phyloP scores from a whole-genome alignment of 2,329 filamentous ascomycete species.

The Leptographium flavum region DNA sequence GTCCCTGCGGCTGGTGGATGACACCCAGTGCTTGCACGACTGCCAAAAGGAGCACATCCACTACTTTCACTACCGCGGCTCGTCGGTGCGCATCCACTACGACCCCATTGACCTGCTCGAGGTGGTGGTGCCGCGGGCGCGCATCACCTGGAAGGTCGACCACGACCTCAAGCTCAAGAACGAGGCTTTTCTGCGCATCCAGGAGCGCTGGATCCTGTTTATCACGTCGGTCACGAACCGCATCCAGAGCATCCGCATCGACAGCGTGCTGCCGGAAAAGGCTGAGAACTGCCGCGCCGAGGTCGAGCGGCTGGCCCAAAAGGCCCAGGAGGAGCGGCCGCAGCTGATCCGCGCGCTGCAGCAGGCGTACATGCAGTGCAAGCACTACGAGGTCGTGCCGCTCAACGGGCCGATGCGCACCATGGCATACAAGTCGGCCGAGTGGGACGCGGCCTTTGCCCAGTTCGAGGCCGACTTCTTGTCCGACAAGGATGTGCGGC shows the following conservation, averaged over 20 bases:
- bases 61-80: slow-evolving; percentile 80
- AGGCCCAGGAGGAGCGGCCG: slow-evolving; percentile 70
- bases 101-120: slow-evolving; percentile 87
- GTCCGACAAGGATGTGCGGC: slow-evolving; percentile 89
- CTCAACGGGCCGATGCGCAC: slow-evolving; percentile 78
- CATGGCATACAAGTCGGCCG: slow-evolving; percentile 82
- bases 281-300: slow-evolving; percentile 68
- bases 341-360: slow-evolving; percentile 65
- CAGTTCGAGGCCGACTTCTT: slow-evolving; percentile 91
- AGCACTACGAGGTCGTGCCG: slow-evolving; percentile 93
- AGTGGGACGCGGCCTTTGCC: slow-evolving; percentile 83
- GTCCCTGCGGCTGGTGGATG: slow-evolving; percentile 57
- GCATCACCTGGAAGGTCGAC: slow-evolving; percentile 96
- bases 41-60: slow-evolving; percentile 83
- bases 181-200: slow-evolving; percentile 68
- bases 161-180: slow-evolving; percentile 88
- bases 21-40: slow-evolving; percentile 65
- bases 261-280: slow-evolving; percentile 81
- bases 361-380: slow-evolving; percentile 80
- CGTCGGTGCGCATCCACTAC: slow-evolving; percentile 79
- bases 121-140: slow-evolving; percentile 77
- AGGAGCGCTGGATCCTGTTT: slow-evolving; percentile 73
- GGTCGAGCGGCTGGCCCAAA: slow-evolving; percentile 63
- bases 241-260: slow-evolving; percentile 76
- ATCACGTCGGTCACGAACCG: slow-evolving; percentile 75